Evolutionary conservation across 2,329 filamentous ascomycete species (phyloP), one percentile per base, ranked within the genome.

Genomic region (Cercospora sp.): DNA sequence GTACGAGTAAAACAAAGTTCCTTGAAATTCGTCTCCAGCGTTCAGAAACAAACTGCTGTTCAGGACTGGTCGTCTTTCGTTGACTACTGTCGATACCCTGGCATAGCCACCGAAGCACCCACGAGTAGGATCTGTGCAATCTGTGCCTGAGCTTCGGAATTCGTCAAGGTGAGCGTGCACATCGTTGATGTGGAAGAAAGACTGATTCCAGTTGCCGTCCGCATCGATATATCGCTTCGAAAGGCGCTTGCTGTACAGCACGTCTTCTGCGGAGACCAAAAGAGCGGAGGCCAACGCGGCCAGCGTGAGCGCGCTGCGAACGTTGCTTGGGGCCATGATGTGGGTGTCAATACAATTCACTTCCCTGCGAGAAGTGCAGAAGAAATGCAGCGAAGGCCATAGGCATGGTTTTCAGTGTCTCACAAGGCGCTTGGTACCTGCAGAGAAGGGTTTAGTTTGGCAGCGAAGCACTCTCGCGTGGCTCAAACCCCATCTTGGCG

Each of bases 181-280:
- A 75, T 90, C 88, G 74, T 90, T 90, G 81, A 90, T 84, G 77
- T 90, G 89, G 79, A 89, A 90, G 80, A 90, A 89, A 6, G 68
- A 72, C 58, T 73, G 70, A 32, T 74, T 73, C 69, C 71, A 74
- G 62, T 72, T 73, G 68, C 72, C 73, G 8, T 66, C 63, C 21
- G 63, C 66, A 34, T 73, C 71, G 12, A 72, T 73, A 53, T 70
- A 71, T 30, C 72, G 69, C 55, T 74, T 73, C 51, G 72, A 58
- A 26, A 69, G 63, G 9, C 69, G 68, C 34, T 71, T 65, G 53
- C 71, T 74, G 66, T 70, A 70, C 28, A 74, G 53, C 8, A 71
- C 70, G 34, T 74, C 72, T 66, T 73, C 73, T 16, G 73, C 73
- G 13, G 58, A 65, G n/a, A 26, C 53, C 32, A 26, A 10, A 16